phyloP scores from a whole-genome alignment of 306 rosid species.

The Astragalus membranaceus region DNA sequence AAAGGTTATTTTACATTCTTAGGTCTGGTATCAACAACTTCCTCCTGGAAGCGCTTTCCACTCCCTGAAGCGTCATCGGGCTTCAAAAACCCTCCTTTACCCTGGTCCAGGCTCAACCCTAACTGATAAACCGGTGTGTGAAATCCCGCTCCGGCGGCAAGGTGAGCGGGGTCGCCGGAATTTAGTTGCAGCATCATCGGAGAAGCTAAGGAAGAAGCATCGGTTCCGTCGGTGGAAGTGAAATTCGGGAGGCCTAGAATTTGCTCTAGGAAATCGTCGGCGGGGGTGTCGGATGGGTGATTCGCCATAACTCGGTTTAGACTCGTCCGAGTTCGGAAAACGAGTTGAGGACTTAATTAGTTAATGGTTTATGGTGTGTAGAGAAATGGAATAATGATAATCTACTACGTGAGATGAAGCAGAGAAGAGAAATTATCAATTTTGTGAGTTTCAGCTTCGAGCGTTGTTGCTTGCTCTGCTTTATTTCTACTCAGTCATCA shows the following conservation, averaged over 20 bases:
- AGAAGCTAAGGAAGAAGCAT: constrained; percentile 35
- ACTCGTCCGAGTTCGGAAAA: constrained; percentile 22
- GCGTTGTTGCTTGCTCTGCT: not conserved
- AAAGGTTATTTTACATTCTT: constrained; percentile 55
- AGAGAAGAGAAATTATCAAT: not conserved
- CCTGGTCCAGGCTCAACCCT: constrained; percentile 88
- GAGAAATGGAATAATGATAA: not conserved
- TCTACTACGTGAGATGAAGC: constrained; percentile 26
- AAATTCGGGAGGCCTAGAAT: constrained; percentile 72
- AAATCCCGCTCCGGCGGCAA: constrained; percentile 34
- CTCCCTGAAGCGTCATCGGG: constrained; percentile 90
- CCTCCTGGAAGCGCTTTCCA: constrained; percentile 71
- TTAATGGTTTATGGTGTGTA: not conserved
- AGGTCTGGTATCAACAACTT: constrained; percentile 55
- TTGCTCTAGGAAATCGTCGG: constrained; percentile 91
- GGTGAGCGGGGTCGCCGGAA: constrained; percentile 58
- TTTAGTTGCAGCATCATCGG: constrained; percentile 83
- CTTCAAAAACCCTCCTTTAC: constrained; percentile 58
- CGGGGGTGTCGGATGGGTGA: constrained; percentile 60
- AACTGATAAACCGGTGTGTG: constrained; percentile 70
- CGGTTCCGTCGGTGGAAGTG: constrained; percentile 45
- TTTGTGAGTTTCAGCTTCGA: not conserved
- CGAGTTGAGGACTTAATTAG: constrained; percentile 2
- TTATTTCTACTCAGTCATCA: not conserved
- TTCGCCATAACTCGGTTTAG: constrained; percentile 53